Evolutionary conservation across 2,329 filamentous ascomycete species (phyloP).

Genomic region (Sporothrix brunneoviolacea): DNA sequence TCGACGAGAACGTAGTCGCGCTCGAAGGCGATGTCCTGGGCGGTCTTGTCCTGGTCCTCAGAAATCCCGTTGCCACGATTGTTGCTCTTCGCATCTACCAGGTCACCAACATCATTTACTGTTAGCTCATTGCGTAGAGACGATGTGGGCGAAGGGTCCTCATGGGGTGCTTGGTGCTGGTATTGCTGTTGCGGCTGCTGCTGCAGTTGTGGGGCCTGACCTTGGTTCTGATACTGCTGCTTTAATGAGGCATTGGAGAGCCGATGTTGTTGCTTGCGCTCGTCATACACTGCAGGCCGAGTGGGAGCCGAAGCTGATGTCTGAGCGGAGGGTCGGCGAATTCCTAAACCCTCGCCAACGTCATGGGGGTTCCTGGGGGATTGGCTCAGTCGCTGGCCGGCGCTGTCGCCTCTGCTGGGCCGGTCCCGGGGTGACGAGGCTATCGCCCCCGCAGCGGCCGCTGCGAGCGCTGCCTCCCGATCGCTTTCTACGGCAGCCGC

Average conservation of each 20-base stretch:
- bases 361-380: constrained; percentile 42
- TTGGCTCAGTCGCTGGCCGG: constrained; percentile 28
- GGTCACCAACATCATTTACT: constrained; percentile 12
- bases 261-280: constrained; percentile 33
- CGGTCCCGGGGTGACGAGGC: constrained; percentile 14
- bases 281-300: constrained; percentile 31
- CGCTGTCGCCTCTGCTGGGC: background rate
- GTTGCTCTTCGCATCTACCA: constrained; percentile 8
- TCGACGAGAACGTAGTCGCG: constrained; percentile 95
- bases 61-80: background rate
- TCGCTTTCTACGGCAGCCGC: constrained; percentile 27
- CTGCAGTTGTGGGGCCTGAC: constrained; percentile 9
- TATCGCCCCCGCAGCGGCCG: constrained; percentile 33
- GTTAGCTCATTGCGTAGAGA: constrained; percentile 29
- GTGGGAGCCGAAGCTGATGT: constrained; percentile 44
- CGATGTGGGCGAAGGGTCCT: constrained; percentile 28
- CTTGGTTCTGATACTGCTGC: constrained; percentile 21
- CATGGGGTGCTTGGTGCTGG: constrained; percentile 22
- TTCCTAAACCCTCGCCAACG: constrained; percentile 43
- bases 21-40: constrained; percentile 83
- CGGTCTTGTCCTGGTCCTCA: constrained; percentile 61
- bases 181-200: background rate
- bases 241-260: constrained; percentile 35
- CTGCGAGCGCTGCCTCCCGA: constrained; percentile 26
- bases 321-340: constrained; percentile 40